phyloP scores from a whole-genome alignment of 495 filamentous ascomycete genomes.

The Usnea hakonensis region DNA sequence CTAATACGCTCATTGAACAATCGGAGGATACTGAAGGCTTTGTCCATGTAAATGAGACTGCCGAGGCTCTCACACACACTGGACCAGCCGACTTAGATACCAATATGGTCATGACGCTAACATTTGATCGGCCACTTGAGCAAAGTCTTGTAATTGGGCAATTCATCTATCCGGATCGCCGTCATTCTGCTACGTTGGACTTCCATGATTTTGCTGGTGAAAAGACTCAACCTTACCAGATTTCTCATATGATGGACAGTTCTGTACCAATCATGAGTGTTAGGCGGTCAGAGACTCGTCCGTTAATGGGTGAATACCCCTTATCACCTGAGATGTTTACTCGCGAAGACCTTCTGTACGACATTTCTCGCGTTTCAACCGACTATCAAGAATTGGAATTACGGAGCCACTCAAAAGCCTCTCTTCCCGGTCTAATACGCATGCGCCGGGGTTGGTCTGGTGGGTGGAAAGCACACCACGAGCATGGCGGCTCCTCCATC shows the following conservation, averaged over 20 bases:
- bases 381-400: slow-evolving; percentile 10
- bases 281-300: slow-evolving; percentile 9
- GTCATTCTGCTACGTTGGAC: slow-evolving; percentile 6
- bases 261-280: slow-evolving; percentile 6
- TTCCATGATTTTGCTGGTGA: slow-evolving; percentile 8
- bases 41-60: background rate
- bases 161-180: slow-evolving; percentile 12
- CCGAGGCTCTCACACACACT: slow-evolving; percentile 1
- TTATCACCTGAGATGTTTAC: background rate
- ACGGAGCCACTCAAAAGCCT: background rate
- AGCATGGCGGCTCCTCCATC: background rate
- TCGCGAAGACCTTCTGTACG: slow-evolving; percentile 1
- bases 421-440: background rate
- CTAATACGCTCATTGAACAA: background rate
- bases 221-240: slow-evolving; percentile 9
- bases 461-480: slow-evolving; percentile 5
- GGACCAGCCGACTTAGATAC: slow-evolving; percentile 2
- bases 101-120: slow-evolving; percentile 6
- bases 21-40: background rate
- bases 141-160: slow-evolving; percentile 9
- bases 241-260: slow-evolving; percentile 8
- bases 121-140: slow-evolving; percentile 9
- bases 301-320: slow-evolving; percentile 9
- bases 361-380: slow-evolving; percentile 1
- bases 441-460: slow-evolving; percentile 3